A percentile compares a stretch with the other conserved stretches of the same genome.
Conservation (phyloP, 2,329 filamentous ascomycete species). For the Daldinia eschscholtzii region DNA sequence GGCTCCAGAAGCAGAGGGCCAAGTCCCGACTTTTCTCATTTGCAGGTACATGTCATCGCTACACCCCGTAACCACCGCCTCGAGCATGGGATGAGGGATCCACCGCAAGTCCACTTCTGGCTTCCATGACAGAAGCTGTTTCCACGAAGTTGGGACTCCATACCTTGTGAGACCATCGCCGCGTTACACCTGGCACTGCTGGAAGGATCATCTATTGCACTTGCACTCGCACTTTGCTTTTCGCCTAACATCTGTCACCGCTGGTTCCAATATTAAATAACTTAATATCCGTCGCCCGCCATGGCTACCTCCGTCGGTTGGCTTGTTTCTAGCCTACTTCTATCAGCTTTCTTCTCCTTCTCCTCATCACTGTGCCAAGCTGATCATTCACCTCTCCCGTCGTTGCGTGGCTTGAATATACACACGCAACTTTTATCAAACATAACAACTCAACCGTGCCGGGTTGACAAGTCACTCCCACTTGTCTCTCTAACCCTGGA, state of each 20-base stretch:
- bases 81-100: conserved; percentile 44
- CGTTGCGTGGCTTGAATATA: conserved; percentile 43
- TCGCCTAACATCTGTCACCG: conserved; percentile 53
- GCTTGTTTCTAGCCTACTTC: conserved; percentile 43
- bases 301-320: conserved; percentile 44
- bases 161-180: conserved; percentile 52
- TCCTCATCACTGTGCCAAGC: conserved; percentile 44
- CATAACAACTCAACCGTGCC: conserved; percentile 34
- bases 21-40: conserved; percentile 46
- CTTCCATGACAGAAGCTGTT: conserved; percentile 47
- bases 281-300: conserved; percentile 52
- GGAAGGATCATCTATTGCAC: conserved; percentile 51
- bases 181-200: conserved; percentile 51
- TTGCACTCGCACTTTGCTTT: conserved; percentile 48
- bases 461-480: conserved; percentile 37
- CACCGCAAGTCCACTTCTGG: conserved; percentile 49
- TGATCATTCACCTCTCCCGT: conserved; percentile 42
- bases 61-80: conserved; percentile 40
- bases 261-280: conserved; percentile 53
- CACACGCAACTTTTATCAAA: conserved; percentile 41
- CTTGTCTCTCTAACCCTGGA: conserved; percentile 25
- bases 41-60: conserved; percentile 48
- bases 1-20: conserved; percentile 42
- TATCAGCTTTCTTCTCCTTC: conserved; percentile 35
- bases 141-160: conserved; percentile 51